Evolutionary conservation across 2,329 filamentous ascomycete genomes (phyloP).

Genomic region (Colletotrichum tropicicola): DNA sequence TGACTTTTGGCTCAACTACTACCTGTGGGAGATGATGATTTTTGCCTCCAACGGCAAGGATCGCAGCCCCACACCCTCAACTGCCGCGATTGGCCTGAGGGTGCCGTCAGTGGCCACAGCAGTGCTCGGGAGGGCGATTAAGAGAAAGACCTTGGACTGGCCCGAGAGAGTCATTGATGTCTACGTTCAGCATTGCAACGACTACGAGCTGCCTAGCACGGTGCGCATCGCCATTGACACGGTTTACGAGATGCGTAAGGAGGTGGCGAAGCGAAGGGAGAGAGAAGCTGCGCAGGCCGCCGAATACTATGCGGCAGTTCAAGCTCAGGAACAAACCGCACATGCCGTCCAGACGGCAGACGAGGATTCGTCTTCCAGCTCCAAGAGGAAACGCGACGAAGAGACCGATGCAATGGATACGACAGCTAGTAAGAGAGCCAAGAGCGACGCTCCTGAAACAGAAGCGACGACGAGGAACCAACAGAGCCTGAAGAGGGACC

Average conservation of each 20-base stretch:
- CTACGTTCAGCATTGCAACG: conserved; percentile 84
- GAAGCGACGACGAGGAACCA: conserved; percentile 44
- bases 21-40: conserved; percentile 86
- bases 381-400: conserved; percentile 80
- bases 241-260: conserved; percentile 74
- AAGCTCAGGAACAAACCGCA: conserved; percentile 43
- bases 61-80: conserved; percentile 61
- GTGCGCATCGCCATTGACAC: conserved; percentile 79
- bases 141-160: conserved; percentile 73
- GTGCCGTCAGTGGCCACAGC: conserved; percentile 79
- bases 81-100: conserved; percentile 57
- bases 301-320: conserved; percentile 56
- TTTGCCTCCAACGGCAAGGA: conserved; percentile 60
- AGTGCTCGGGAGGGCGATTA: conserved; percentile 77
- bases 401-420: conserved; percentile 59
- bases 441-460: conserved; percentile 48
- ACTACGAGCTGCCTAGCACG: conserved; percentile 83
- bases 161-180: conserved; percentile 80
- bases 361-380: conserved; percentile 48
- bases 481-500: conserved; percentile 74
- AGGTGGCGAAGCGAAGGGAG: conserved; percentile 70
- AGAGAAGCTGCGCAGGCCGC: conserved; percentile 70
- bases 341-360: conserved; percentile 35
- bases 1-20: conserved; percentile 94
- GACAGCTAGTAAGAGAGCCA: conserved; percentile 74